Conservation (phyloP, 2,329 filamentous ascomycete genomes). For the Calonectria crousiana region DNA sequence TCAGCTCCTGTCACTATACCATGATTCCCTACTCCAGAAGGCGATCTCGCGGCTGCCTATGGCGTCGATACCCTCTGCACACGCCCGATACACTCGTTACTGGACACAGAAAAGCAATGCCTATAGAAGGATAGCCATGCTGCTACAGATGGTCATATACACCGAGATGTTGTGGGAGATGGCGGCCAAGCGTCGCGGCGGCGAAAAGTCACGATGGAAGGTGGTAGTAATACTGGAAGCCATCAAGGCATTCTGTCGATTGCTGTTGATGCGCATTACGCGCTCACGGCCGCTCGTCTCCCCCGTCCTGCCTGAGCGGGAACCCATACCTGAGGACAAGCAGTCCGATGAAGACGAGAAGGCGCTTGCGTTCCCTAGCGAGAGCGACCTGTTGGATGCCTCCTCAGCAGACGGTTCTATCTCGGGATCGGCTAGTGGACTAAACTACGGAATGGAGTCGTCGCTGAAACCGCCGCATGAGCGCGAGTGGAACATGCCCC, state of each 20-base stretch:
- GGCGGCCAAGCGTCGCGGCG: conserved; percentile 88
- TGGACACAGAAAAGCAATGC: conserved; percentile 74
- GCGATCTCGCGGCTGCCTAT: conserved; percentile 70
- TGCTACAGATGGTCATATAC: conserved; percentile 92
- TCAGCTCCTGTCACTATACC: conserved; percentile 91
- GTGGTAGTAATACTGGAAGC: conserved; percentile 87
- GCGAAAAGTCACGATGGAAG: conserved; percentile 84
- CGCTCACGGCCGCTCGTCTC: conserved; percentile 85
- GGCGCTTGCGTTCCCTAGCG: conserved; percentile 51
- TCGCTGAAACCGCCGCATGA: conserved; percentile 54
- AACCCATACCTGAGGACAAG: conserved; percentile 75
- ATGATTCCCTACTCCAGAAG: conserved; percentile 85
- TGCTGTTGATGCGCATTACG: conserved; percentile 85
- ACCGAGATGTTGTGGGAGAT: conserved; percentile 98
- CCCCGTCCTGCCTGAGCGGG: conserved; percentile 87
- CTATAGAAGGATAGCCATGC: conserved; percentile 84
- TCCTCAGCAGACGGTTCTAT: conserved; percentile 49
- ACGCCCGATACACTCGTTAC: conserved; percentile 75
- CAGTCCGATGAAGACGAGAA: conserved; percentile 62
- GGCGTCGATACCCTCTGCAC: conserved; percentile 66
- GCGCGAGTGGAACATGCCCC: conserved; percentile 90
- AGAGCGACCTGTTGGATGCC: conserved; percentile 59
- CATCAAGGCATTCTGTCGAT: conserved; percentile 85
- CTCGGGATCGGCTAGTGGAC: conserved; percentile 28
- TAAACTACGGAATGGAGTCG: conserved; percentile 28